Conservation (phyloP, 202 grass and related monocot species). For the Zoysia matrella region DNA sequence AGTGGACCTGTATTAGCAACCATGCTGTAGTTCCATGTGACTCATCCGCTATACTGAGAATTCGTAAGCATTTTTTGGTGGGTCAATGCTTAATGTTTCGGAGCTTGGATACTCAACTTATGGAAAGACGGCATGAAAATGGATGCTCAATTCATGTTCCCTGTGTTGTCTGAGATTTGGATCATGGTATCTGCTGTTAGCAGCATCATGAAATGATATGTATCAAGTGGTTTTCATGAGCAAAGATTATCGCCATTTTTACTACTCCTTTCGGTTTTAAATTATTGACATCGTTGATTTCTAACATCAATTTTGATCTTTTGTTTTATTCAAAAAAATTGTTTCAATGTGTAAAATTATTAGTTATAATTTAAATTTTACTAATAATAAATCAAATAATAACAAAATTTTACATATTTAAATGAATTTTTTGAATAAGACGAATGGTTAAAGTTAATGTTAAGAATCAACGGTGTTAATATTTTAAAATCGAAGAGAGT, state of each 20-base stretch:
- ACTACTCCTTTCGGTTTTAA: neutral
- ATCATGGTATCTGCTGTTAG: neutral
- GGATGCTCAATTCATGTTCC: neutral
- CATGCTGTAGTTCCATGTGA: neutral
- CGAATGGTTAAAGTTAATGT: too few relatives aligned
- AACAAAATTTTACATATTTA: too few relatives aligned
- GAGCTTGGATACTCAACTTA: neutral
- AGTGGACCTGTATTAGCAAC: conserved; percentile 16
- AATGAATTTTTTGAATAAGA: too few relatives aligned
- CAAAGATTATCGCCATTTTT: too few relatives aligned
- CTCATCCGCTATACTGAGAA: conserved; percentile 11
- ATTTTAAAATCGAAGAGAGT: too few relatives aligned
- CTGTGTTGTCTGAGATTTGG: neutral
- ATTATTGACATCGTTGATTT: neutral
- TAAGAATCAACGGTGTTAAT: too few relatives aligned
- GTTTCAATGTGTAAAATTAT: neutral
- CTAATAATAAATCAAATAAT: too few relatives aligned
- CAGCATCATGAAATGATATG: too few relatives aligned
- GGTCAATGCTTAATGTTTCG: conserved; percentile 1
- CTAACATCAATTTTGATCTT: too few relatives aligned
- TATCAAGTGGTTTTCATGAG: too few relatives aligned
- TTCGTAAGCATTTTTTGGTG: neutral
- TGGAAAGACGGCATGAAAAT: neutral
- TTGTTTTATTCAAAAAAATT: too few relatives aligned
- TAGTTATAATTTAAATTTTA: too few relatives aligned